Percentiles rank a stretch among this genome's conserved stretches.
Conservation (phyloP, 192 early-diverging fungal species). For the Entomortierella chlamydospora region DNA sequence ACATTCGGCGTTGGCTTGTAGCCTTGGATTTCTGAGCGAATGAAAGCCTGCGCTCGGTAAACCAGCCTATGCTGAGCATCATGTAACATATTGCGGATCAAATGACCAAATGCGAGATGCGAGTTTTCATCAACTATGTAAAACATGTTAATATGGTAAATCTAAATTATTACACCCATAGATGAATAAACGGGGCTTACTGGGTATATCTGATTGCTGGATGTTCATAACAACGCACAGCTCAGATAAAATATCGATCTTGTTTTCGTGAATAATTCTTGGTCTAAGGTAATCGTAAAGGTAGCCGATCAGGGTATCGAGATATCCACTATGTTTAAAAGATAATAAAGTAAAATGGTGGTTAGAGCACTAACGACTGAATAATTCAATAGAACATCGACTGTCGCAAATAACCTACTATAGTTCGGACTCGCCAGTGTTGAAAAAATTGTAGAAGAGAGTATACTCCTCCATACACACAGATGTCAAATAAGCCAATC, state of each 20-base stretch:
- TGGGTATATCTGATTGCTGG: conserved; percentile 61
- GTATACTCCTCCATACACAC: conserved; percentile 87
- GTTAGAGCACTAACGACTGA: background rate
- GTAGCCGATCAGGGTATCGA: conserved; percentile 79
- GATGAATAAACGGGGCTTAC: background rate
- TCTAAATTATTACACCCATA: too few species aligned
- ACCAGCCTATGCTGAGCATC: conserved; percentile 91
- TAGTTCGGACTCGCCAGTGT: conserved; percentile 76
- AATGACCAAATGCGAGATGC: conserved; percentile 70
- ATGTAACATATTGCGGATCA: conserved; percentile 85
- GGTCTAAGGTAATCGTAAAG: conserved; percentile 91
- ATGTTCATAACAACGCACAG: conserved; percentile 80
- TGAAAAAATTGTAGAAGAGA: conserved; percentile 86
- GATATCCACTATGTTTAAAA: conserved; percentile 67
- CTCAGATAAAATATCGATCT: conserved; percentile 85
- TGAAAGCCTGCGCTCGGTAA: conserved; percentile 87
- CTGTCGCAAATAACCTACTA: conserved; percentile 60
- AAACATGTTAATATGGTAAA: background rate
- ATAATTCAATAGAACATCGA: background rate
- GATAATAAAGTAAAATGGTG: background rate
- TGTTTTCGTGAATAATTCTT: conserved; percentile 85
- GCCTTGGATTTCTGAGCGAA: conserved; percentile 79
- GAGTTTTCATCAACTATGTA: conserved; percentile 58
- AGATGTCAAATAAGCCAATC: conserved; percentile 86
- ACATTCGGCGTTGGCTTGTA: conserved; percentile 80